These are phyloP conservation scores for Acacia melanoxylon DNA, from an alignment of 306 rosid genomes.

Conservation along the genomic window DNA sequence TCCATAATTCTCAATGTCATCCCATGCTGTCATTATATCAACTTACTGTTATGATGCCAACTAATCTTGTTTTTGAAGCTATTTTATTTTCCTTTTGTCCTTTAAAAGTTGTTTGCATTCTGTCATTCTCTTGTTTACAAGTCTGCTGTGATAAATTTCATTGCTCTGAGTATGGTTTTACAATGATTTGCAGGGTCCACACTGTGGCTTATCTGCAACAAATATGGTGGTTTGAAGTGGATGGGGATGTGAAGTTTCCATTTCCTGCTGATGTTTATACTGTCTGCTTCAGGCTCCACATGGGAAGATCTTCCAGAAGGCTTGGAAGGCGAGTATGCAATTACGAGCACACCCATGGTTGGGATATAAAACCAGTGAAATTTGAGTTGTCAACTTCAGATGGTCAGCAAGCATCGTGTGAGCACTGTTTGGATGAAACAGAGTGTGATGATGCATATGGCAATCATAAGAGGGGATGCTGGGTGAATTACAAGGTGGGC, in stretches of 20 bases:
- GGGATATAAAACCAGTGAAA: conserved; percentile 75
- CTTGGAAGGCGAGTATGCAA: conserved; percentile 72
- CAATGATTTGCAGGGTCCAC: conserved; percentile 65
- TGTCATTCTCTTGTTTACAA: background rate
- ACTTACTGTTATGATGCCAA: background rate
- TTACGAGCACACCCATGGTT: conserved; percentile 83
- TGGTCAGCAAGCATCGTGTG: conserved; percentile 67
- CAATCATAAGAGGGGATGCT: conserved; percentile 74
- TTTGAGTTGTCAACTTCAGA: conserved; percentile 68
- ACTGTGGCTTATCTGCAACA: conserved; percentile 74
- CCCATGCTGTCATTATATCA: background rate
- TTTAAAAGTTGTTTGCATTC: conserved; percentile 24
- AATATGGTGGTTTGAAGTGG: conserved; percentile 91
- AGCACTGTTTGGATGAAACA: conserved; percentile 68
- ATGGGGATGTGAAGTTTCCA: conserved; percentile 73
- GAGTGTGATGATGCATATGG: conserved; percentile 52
- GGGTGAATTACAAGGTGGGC: conserved; percentile 98
- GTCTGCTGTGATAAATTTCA: background rate
- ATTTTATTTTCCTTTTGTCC: conserved; percentile 8
- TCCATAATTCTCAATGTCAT: background rate
- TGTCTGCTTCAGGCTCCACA: conserved; percentile 71
- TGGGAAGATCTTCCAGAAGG: conserved; percentile 69
- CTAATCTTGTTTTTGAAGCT: conserved; percentile 13
- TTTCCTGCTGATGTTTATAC: conserved; percentile 79
- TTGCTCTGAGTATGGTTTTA: background rate